These are phyloP conservation scores for Phallus indusiatus DNA, from an alignment of 768 basidiomycete species.

Conservation along the genomic window DNA sequence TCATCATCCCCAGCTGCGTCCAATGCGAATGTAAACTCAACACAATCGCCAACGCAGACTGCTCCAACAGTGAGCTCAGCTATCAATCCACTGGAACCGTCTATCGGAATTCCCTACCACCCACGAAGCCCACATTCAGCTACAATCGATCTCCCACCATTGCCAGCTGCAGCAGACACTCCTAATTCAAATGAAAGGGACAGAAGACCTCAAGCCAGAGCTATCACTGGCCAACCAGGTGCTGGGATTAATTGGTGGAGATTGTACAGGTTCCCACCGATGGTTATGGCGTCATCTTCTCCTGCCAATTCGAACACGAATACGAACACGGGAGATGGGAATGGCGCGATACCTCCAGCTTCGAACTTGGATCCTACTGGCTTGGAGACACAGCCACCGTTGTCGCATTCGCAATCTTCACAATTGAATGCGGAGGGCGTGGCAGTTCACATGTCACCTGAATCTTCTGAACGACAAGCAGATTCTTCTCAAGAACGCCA, in stretches of 20 bases:
- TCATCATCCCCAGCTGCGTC: constrained; percentile 10
- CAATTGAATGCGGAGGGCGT: constrained; percentile 8
- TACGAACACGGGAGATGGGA: no score
- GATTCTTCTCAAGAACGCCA: constrained; percentile 11
- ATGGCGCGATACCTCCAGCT: constrained; percentile 11
- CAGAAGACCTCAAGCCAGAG: constrained; percentile 22
- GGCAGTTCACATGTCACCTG: not conserved
- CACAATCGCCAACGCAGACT: not conserved
- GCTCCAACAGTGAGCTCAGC: not conserved
- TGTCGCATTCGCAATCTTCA: not conserved
- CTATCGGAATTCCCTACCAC: constrained; percentile 6
- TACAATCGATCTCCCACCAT: constrained; percentile 21
- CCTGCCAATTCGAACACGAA: constrained; percentile 6
- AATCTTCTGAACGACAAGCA: not conserved
- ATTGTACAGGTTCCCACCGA: constrained; percentile 71
- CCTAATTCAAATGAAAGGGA: constrained; percentile 22
- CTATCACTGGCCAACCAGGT: constrained; percentile 14
- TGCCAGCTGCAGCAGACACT: constrained; percentile 28
- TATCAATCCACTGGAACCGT: not conserved
- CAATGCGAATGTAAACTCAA: not conserved
- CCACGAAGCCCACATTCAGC: constrained; percentile 13
- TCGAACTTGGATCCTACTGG: constrained; percentile 16
- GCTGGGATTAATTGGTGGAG: constrained; percentile 72
- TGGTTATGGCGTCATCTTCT: constrained; percentile 30
- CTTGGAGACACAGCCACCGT: not conserved